A percentile compares a stretch with the other conserved stretches of the same genome.
phyloP scores from a whole-genome alignment of 768 basidiomycete species.

The Rhizopogon salebrosus region DNA sequence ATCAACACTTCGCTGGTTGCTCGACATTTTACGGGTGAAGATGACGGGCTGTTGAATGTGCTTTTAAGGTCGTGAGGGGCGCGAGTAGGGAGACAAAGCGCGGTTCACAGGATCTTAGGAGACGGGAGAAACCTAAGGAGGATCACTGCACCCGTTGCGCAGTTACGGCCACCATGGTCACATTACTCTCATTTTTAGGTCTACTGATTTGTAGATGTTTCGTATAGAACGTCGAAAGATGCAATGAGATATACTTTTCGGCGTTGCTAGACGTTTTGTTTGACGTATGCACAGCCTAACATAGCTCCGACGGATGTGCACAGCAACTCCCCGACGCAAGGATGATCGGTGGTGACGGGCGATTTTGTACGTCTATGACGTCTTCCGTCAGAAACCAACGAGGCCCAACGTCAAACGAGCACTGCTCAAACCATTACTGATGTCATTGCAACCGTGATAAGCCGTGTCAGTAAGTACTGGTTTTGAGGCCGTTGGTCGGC shows the following conservation, averaged over 20 bases:
- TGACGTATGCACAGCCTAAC: no score
- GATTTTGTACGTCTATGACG: not conserved
- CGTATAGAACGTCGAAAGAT: no score
- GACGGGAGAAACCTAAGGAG: not conserved
- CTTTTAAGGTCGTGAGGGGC: conserved; percentile 12
- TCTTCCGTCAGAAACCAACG: not conserved
- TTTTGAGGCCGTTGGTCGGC: no score
- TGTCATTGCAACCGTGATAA: not conserved
- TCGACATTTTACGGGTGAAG: conserved; percentile 18
- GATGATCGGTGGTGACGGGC: not conserved
- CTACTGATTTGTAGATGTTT: no score
- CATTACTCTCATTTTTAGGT: not conserved
- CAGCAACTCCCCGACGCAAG: not conserved
- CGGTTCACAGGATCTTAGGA: not conserved
- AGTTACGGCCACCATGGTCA: not conserved
- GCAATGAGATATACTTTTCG: no score
- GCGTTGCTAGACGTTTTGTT: no score
- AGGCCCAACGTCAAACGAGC: not conserved
- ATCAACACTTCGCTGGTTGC: conserved; percentile 31
- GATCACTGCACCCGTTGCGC: not conserved
- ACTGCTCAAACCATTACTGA: not conserved
- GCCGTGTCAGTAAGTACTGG: not conserved
- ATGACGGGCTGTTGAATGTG: not conserved
- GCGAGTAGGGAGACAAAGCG: not conserved
- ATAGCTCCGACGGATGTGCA: no score